phyloP scores from a whole-genome alignment of 2,329 filamentous ascomycete species.

The Raffaelea deltoideospora region DNA sequence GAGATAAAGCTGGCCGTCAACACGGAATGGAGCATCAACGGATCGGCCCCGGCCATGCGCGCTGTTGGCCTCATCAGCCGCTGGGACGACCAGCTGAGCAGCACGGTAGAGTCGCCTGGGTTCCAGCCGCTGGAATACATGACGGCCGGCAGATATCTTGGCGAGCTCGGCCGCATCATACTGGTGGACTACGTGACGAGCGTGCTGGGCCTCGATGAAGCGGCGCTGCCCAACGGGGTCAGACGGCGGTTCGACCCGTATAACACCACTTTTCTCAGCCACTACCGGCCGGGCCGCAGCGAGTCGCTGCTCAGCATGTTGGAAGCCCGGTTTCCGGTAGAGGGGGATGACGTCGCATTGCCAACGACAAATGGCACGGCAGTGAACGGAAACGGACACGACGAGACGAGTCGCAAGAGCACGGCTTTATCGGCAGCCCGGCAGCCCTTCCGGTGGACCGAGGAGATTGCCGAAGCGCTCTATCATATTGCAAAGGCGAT shows the following conservation, averaged over 20 bases:
- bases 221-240: conserved; percentile 38
- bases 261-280: conserved; percentile 59
- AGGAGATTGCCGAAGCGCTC: conserved; percentile 40
- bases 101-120: conserved; percentile 51
- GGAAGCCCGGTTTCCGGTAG: conserved; percentile 36
- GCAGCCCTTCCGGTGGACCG: conserved; percentile 45
- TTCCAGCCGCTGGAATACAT: conserved; percentile 79
- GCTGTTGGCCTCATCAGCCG: conserved; percentile 47
- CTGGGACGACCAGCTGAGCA: conserved; percentile 57
- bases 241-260: conserved; percentile 41
- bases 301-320: conserved; percentile 28
- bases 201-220: conserved; percentile 21
- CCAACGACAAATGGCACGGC: no score
- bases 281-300: conserved; percentile 41
- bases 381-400: conserved; percentile 6
- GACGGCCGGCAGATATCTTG: conserved; percentile 64
- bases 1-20: conserved; percentile 61
- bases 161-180: conserved; percentile 59
- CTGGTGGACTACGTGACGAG: conserved; percentile 48
- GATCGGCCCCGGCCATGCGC: conserved; percentile 51
- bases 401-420: background rate
- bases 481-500: conserved; percentile 56
- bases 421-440: conserved; percentile 2
- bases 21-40: conserved; percentile 73
- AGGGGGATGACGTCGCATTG: conserved; percentile 3